These are phyloP conservation scores for Nakaseomyces delphensis DNA, from an alignment of 1,139 yeast genomes.

Conservation along the genomic window DNA sequence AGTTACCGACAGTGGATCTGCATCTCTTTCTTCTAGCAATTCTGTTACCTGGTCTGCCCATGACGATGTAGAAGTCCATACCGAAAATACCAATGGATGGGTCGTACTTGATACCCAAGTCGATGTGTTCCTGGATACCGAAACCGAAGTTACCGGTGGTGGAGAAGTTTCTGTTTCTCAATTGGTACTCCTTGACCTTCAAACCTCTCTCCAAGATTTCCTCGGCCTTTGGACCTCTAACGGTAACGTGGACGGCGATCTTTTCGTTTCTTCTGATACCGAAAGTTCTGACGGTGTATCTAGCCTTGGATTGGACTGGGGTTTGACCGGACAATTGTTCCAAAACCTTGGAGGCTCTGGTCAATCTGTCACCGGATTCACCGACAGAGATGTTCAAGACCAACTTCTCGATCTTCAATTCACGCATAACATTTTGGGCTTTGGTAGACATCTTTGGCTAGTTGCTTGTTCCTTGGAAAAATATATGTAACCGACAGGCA, in stretches of 20 bases:
- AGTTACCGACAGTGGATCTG: constrained; percentile 80
- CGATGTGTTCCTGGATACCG: constrained; percentile 99
- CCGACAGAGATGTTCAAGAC: constrained; percentile 99
- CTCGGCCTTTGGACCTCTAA: constrained; percentile 99
- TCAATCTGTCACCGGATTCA: constrained; percentile 99
- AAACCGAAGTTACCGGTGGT: constrained; percentile 99
- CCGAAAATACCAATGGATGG: constrained; percentile 99
- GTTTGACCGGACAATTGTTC: constrained; percentile 99
- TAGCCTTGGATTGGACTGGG: constrained; percentile 99
- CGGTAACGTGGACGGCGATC: constrained; percentile 98
- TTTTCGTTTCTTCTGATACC: constrained; percentile 99
- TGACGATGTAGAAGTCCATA: constrained; percentile 99
- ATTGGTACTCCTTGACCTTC: constrained; percentile 99
- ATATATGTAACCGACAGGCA: no score
- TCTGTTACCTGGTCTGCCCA: constrained; percentile 99
- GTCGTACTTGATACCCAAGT: constrained; percentile 99
- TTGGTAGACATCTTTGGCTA: constrained; percentile 34
- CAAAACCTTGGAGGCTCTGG: constrained; percentile 99
- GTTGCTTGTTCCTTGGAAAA: neutral
- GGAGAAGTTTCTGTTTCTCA: constrained; percentile 88
- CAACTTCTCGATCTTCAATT: constrained; percentile 97
- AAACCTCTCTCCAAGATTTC: constrained; percentile 99
- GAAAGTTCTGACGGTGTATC: constrained; percentile 99
- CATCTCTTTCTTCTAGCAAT: constrained; percentile 99
- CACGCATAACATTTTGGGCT: constrained; percentile 83